phyloP scores from a whole-genome alignment of 2,329 filamentous ascomycete species.

The Paraphoma sp. region DNA sequence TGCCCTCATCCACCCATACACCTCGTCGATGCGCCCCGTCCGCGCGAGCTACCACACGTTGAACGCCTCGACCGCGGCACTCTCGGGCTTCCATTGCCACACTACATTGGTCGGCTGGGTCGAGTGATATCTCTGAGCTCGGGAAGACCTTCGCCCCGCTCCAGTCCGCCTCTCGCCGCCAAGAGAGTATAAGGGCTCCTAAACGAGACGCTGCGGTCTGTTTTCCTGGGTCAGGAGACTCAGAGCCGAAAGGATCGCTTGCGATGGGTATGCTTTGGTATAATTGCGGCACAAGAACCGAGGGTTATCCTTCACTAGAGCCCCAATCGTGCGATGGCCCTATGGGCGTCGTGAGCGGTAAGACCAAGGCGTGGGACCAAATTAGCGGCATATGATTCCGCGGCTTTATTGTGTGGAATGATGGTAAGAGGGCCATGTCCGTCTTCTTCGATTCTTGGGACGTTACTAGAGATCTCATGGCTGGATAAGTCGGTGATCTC shows the following conservation, averaged over 20 bases:
- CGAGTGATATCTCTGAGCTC: conserved; percentile 55
- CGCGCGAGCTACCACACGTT: conserved; percentile 92
- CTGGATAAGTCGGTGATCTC: conserved; percentile 70
- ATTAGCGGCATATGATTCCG: conserved; percentile 82
- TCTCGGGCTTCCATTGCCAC: conserved; percentile 49
- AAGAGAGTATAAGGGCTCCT: conserved; percentile 99
- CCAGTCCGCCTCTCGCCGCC: conserved; percentile 88
- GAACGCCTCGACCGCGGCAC: conserved; percentile 67
- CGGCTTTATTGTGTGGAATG: conserved; percentile 78
- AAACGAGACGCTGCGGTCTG: conserved; percentile 91
- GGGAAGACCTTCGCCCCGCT: conserved; percentile 81
- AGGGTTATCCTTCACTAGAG: neutral
- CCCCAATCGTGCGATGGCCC: conserved; percentile 23
- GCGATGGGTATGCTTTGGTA: conserved; percentile 74
- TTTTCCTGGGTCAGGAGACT: conserved; percentile 96
- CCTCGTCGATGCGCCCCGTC: conserved; percentile 73
- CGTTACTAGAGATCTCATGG: conserved; percentile 80
- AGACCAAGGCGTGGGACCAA: conserved; percentile 86
- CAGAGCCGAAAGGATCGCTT: conserved; percentile 77
- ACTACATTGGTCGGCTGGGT: conserved; percentile 81
- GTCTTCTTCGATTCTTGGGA: conserved; percentile 83
- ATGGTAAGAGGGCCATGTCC: conserved; percentile 77
- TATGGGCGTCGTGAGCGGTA: conserved; percentile 59
- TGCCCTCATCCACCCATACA: conserved; percentile 57
- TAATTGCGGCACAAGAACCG: conserved; percentile 35